phyloP scores from a whole-genome alignment of 140 eudicot genomes.

The Flaveria floridana region DNA sequence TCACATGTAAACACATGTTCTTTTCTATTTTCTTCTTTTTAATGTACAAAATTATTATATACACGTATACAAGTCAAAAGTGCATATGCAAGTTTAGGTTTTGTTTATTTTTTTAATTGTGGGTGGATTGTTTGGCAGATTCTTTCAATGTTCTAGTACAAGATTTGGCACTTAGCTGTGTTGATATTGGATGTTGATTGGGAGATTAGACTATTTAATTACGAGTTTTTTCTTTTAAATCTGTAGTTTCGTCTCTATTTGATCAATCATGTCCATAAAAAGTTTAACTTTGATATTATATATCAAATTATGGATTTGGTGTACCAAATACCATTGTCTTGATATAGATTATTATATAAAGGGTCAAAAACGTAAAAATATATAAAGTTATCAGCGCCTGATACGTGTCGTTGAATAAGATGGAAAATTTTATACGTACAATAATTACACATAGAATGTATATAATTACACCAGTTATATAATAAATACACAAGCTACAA shows the following conservation, averaged over 20 bases:
- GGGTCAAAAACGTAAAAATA: too few relatives aligned
- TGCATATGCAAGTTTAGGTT: constrained; percentile 39
- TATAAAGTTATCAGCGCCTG: too few relatives aligned
- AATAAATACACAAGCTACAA: too few relatives aligned
- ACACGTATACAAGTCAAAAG: constrained; percentile 35
- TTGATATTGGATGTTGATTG: constrained; percentile 24
- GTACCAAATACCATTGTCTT: constrained; percentile 19
- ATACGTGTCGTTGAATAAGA: too few relatives aligned
- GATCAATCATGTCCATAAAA: constrained; percentile 23
- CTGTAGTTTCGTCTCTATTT: constrained; percentile 21
- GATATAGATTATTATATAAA: neutral
- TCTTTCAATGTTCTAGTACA: constrained; percentile 18
- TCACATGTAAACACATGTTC: constrained; percentile 37
- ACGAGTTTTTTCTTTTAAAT: neutral
- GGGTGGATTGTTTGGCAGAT: constrained; percentile 37
- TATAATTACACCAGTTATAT: too few relatives aligned
- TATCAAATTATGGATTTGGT: constrained; percentile 15
- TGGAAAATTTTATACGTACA: too few relatives aligned
- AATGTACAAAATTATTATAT: neutral
- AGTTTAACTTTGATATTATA: neutral
- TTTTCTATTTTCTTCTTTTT: neutral
- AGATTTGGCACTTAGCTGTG: constrained; percentile 33
- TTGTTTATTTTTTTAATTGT: constrained; percentile 19
- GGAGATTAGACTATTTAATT: constrained; percentile 1
- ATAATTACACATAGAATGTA: too few relatives aligned